A percentile compares a stretch with the other conserved stretches of the same genome.
Evolutionary conservation across 768 basidiomycete species (phyloP).

Genomic region (Tylopilus balloui): DNA sequence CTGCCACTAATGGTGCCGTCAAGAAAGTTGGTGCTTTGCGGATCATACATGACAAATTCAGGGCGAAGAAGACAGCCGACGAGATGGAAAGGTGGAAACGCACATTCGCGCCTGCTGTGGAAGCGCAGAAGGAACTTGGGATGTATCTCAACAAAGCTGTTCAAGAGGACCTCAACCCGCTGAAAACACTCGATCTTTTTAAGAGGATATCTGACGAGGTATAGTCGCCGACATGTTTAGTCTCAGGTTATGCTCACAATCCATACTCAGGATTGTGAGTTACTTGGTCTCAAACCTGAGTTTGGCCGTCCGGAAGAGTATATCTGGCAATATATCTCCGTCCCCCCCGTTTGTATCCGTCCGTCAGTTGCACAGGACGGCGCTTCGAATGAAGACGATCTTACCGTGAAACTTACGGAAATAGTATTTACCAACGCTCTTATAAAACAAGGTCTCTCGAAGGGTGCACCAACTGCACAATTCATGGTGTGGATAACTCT

Average conservation of each 20-base stretch:
- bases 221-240: conserved; percentile 5
- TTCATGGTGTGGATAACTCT: conserved; percentile 61
- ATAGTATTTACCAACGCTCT: conserved; percentile 93
- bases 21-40: conserved; percentile 94
- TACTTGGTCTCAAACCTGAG: conserved; percentile 84
- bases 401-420: conserved; percentile 95
- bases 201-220: conserved; percentile 90
- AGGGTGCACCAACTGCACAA: conserved; percentile 82
- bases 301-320: conserved; percentile 95
- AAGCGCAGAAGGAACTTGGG: conserved; percentile 81
- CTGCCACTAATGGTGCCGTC: conserved; percentile 89
- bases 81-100: conserved; percentile 86
- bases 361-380: conserved; percentile 97
- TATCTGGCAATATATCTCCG: conserved; percentile 98
- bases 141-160: conserved; percentile 83
- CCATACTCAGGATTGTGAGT: conserved; percentile 76
- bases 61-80: conserved; percentile 87
- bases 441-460: conserved; percentile 83
- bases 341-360: conserved; percentile 95
- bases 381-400: conserved; percentile 96
- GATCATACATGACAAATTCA: conserved; percentile 96
- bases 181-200: conserved; percentile 92
- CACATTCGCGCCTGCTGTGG: conserved; percentile 76
- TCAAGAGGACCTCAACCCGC: conserved; percentile 89
- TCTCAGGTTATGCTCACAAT: neutral